These are phyloP conservation scores for Oldenlandia corymbosa DNA, from an alignment of 257 asterid genomes.

Conservation along the genomic window DNA sequence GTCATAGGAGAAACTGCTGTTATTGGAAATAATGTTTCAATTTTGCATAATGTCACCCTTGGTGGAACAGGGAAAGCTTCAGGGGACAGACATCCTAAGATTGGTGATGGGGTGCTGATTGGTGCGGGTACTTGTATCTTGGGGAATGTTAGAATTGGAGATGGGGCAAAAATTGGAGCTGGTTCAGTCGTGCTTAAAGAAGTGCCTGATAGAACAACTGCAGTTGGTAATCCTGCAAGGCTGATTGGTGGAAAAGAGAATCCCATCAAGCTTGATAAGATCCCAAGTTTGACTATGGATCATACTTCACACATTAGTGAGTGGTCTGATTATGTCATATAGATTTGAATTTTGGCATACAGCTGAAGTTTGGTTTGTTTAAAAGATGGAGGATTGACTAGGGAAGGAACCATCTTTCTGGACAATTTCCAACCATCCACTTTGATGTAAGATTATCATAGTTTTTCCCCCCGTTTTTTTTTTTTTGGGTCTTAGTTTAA, in stretches of 20 bases:
- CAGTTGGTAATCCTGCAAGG: slow-evolving; percentile 84
- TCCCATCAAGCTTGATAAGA: slow-evolving; percentile 54
- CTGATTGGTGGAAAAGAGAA: slow-evolving; percentile 80
- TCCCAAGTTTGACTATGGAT: slow-evolving; percentile 82
- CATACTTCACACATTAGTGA: slow-evolving; percentile 65
- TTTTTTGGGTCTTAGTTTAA: slow-evolving; percentile 2
- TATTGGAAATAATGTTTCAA: slow-evolving; percentile 80
- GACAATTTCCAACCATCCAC: neutral
- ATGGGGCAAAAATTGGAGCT: slow-evolving; percentile 92
- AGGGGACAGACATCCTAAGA: slow-evolving; percentile 85
- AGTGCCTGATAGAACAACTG: slow-evolving; percentile 83
- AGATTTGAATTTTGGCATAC: slow-evolving; percentile 4
- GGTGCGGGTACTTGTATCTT: slow-evolving; percentile 92
- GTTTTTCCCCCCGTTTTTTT: no score
- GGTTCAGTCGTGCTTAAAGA: slow-evolving; percentile 79
- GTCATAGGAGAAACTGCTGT: slow-evolving; percentile 87
- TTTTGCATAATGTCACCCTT: slow-evolving; percentile 79
- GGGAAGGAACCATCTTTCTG: neutral
- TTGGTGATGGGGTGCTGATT: slow-evolving; percentile 80
- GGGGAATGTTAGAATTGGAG: slow-evolving; percentile 72
- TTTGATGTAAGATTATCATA: neutral
- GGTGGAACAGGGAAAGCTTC: slow-evolving; percentile 84
- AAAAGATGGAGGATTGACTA: neutral
- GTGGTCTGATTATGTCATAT: slow-evolving; percentile 85
- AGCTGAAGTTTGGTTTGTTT: no score